Evolutionary conservation across 1,139 yeast genomes (phyloP), one percentile per base, ranked within the genome.

Genomic region (Taiozyma sp.): DNA sequence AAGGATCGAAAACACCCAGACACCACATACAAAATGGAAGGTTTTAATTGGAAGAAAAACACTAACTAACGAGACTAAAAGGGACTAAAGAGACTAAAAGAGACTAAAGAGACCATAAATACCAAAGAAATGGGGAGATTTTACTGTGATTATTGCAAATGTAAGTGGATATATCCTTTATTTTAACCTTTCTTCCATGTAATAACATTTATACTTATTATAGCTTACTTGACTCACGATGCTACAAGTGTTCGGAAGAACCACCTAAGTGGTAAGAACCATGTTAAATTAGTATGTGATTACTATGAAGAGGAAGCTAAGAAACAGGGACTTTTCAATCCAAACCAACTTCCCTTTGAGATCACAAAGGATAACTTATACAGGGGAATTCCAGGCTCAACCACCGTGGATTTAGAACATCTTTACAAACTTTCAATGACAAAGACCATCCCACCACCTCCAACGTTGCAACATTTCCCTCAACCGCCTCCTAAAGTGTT

Each of bases 141-240:
- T 67, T 87, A 85, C 69, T 91, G 97, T 70, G 96, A 87, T 62
- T 91, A 90, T 65, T 91, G 97, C 67, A 84, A 84, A 69, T 82
- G 74, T 68, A 56, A 47, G 72, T 57, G 27, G 27, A 29, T 23
- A 5, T 40, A 40, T 24, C 9, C 49, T 42, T 48, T 43, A 47
- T 47, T 32, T 28, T 19, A 13, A 4, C 5, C 4, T 4, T 4
- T 30, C 13, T 30, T 30, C 7, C 12, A 30, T 13, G 12, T 30
- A 38, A 8, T 40, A 40, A 23, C 29, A 10, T 19, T 19, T 19
- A 19, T 19, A 19, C 19, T 19, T 19, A 19, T 30, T 41, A 16
- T 49, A 59, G 75, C 92, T 27, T 86, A 87, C 62, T 74, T 91
- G 54, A 91, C 97, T 2, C 97, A 91, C 65, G 97, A 90, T 69